Base-by-base conservation (phyloP, 139 green algal species). In the Spirogloea muscicola region DNA sequence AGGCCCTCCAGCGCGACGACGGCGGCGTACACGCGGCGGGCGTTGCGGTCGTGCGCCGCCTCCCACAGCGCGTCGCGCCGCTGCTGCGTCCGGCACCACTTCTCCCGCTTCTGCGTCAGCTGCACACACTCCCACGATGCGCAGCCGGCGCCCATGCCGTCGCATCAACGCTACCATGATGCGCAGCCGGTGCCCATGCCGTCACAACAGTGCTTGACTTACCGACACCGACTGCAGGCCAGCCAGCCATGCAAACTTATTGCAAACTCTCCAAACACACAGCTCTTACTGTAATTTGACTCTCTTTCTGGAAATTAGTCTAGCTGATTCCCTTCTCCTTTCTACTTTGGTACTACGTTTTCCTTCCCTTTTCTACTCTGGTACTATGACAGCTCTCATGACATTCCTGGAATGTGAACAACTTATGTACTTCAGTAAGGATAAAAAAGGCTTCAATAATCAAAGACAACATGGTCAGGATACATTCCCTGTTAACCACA, bases 1-100 rank as follows among this genome's bases (percentile, higher is more conserved):
- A 81, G 72, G 21, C 72, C 72, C 72, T 80, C 60, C 61, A 80
- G 62, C 27, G 7, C 33, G 31, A 66, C 41, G n/a, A 81, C 52
- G 42, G 73, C 63, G 3, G 9, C 6, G 62, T 55, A 81, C 10
- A 77, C 31, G 43, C 73, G 49, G 16, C 9, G 0, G 13, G 73
- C 73, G 37, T 65, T 67, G 34, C 62, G 62, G 41, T 66, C 67
- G 62, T 80, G 72, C 18, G 33, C 72, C 0, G 33, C 18, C 62
- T 58, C 42, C 61, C 62, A 80, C 29, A 76, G 34, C 25, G 44
- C 62, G 37, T 80, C 68, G 41, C 10, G 36, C 34, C 68, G 10
- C 27, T 7, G 3, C 18, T 74, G 5, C 5, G 25, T 29, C 68
- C 27, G 48, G 21, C 16, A 42, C 60, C 60, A 60, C 60, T 69